A percentile compares a stretch with the other conserved stretches of the same genome.
phyloP scores from a whole-genome alignment of 805 yeast species.

The Yarrowia sp. region DNA sequence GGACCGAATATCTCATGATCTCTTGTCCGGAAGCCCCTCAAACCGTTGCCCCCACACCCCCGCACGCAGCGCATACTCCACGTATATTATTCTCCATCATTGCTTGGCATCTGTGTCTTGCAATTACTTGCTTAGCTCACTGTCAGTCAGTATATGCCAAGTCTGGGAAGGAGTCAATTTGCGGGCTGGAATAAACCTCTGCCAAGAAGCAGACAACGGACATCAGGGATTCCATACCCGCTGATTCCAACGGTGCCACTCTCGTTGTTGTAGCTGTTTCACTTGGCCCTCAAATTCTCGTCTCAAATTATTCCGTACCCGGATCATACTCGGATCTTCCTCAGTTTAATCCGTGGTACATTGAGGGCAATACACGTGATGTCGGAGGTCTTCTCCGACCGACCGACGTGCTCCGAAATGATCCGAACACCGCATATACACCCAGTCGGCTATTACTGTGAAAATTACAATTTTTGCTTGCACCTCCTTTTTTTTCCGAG shows the following conservation, averaged over 20 bases:
- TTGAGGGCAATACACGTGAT: constrained; percentile 7
- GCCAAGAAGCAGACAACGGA: background rate
- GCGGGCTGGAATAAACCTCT: background rate
- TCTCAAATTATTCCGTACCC: background rate
- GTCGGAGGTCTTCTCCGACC: background rate
- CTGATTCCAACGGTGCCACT: background rate
- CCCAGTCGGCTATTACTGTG: background rate
- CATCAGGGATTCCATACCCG: background rate
- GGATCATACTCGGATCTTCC: background rate
- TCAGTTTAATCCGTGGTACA: background rate
- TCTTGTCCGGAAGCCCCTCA: background rate
- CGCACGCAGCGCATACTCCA: constrained; percentile 1
- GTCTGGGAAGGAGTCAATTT: background rate
- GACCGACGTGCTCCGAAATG: background rate
- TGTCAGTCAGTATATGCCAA: constrained; percentile 14
- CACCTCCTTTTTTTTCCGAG: constrained; percentile 1
- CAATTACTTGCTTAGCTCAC: background rate
- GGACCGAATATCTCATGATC: background rate
- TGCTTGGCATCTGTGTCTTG: background rate
- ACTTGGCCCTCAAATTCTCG: too few species aligned
- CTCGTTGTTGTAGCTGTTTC: too few species aligned
- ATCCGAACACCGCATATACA: background rate
- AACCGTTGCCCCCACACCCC: background rate
- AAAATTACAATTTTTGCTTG: background rate
- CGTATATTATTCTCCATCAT: background rate